Evolutionary conservation across 805 yeast genomes (phyloP).

Genomic region (Starmera caribaea): DNA sequence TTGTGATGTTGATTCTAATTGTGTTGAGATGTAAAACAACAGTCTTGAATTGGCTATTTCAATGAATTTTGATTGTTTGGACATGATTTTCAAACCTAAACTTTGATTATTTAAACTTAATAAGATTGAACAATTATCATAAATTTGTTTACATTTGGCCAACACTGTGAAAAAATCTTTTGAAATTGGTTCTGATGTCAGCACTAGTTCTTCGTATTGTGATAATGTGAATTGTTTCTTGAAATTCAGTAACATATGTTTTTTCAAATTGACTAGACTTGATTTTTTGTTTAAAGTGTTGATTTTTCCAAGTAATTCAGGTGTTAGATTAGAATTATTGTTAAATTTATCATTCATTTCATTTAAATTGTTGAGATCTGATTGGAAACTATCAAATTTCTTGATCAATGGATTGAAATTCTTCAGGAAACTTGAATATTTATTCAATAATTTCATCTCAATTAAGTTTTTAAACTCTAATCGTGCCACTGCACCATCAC

Average conservation of each 20-base stretch:
- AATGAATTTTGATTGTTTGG: slow-evolving; percentile 41
- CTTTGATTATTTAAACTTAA: slow-evolving; percentile 60
- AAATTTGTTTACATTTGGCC: slow-evolving; percentile 52
- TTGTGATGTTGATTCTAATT: too few species aligned
- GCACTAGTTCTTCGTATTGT: slow-evolving; percentile 59
- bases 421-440: slow-evolving; percentile 40
- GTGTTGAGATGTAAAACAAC: slow-evolving; percentile 21
- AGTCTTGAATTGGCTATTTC: slow-evolving; percentile 46
- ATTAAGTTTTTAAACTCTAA: slow-evolving; percentile 49
- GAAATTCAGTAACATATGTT: slow-evolving; percentile 40
- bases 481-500: slow-evolving; percentile 46
- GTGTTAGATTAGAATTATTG: slow-evolving; percentile 6
- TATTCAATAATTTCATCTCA: slow-evolving; percentile 49
- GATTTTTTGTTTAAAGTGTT: slow-evolving; percentile 12
- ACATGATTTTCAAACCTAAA: slow-evolving; percentile 58
- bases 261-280: slow-evolving; percentile 29
- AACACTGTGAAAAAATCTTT: slow-evolving; percentile 53
- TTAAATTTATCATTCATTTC: slow-evolving; percentile 6
- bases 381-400: slow-evolving; percentile 26
- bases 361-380: slow-evolving; percentile 12
- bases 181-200: slow-evolving; percentile 32
- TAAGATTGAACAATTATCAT: slow-evolving; percentile 58
- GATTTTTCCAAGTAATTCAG: slow-evolving; percentile 9
- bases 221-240: slow-evolving; percentile 56
- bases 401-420: slow-evolving; percentile 34